phyloP scores from a whole-genome alignment of 371 early-diverging fungal species.

The Umbelopsis sp. region DNA sequence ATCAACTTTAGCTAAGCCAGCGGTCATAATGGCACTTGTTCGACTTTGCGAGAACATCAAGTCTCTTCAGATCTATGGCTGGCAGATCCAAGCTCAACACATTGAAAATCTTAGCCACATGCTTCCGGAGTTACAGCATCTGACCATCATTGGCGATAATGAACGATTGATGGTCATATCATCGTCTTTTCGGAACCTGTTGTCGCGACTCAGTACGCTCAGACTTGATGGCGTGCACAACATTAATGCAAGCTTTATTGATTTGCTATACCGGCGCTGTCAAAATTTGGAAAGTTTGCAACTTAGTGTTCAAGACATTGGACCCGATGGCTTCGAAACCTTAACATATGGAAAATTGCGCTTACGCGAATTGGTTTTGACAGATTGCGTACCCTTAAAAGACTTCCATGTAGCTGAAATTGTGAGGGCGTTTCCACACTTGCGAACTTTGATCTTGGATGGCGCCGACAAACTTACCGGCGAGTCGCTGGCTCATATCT shows the following conservation, averaged over 20 bases:
- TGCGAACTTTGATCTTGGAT: constrained; percentile 29
- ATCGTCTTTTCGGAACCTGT: neutral
- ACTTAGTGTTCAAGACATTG: constrained; percentile 1
- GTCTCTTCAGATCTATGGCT: constrained; percentile 44
- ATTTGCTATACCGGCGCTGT: neutral
- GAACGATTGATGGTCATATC: neutral
- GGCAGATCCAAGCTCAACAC: constrained; percentile 26
- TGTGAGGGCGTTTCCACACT: constrained; percentile 23
- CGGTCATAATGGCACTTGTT: constrained; percentile 25
- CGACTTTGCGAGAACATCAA: constrained; percentile 38
- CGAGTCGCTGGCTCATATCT: constrained; percentile 15
- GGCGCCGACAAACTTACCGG: constrained; percentile 24
- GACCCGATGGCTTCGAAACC: neutral
- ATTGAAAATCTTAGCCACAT: constrained; percentile 28
- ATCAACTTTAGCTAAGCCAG: constrained; percentile 24
- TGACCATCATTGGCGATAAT: constrained; percentile 37
- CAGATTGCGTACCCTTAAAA: neutral
- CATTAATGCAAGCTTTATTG: neutral
- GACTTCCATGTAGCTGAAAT: neutral
- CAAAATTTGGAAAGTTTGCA: neutral
- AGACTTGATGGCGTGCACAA: neutral
- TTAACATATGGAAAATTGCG: neutral
- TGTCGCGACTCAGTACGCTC: neutral
- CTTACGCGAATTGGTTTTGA: neutral
- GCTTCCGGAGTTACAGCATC: constrained; percentile 18